Evolutionary conservation across 331 rosid species (phyloP), one percentile per base, ranked within the genome.

Genomic region (Saraca asoca): DNA sequence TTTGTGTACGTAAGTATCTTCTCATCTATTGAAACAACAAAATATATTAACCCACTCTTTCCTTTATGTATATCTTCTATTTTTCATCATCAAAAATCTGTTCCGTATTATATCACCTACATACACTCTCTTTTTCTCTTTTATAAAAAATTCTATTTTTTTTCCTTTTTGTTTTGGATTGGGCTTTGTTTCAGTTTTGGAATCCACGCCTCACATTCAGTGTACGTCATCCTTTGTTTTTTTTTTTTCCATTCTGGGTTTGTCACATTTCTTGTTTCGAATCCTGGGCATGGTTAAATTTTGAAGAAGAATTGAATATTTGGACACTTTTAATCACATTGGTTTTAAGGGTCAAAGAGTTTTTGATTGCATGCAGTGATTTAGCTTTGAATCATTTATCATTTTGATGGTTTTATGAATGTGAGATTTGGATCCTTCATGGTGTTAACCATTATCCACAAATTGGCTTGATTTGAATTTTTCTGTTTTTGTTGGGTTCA

Each of bases 371-470:
- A 83, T 80, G 85, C 85, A 76, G 39, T 63, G 33, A 45, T 5
- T 10, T 45, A 37, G 42, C 58, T 62, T 69, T 64, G 69, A 75
- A 82, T 75, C 72, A 49, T 69, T 74, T 39, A 46, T 58, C 74
- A 2, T 5, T n/a, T n/a, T 58, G 0, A 62, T 45, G 62, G 67
- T 61, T 58, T 57, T 57, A 45, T 41, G 20, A 55, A 72, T 77
- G 38, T 51, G 52, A 79, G 82, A 83, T 80, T 83, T 83, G 73
- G 85, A 73, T 79, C 75, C 79, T 70, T 70, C 51, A 14, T 17
- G 57, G 0, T 49, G 57, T 39, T 69, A 59, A 69, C 62, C 42
- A 38, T 11, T 59, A 72, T 37, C 67, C 45, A 20, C 43, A 34
- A 57, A 24, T 24, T 33, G 50, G 29, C 44, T 71, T 14, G 49